A percentile compares a stretch with the other conserved stretches of the same genome.
These are phyloP conservation scores for Aspergillus cejpii DNA, from an alignment of 2,329 filamentous ascomycete species.

Conservation along the genomic window DNA sequence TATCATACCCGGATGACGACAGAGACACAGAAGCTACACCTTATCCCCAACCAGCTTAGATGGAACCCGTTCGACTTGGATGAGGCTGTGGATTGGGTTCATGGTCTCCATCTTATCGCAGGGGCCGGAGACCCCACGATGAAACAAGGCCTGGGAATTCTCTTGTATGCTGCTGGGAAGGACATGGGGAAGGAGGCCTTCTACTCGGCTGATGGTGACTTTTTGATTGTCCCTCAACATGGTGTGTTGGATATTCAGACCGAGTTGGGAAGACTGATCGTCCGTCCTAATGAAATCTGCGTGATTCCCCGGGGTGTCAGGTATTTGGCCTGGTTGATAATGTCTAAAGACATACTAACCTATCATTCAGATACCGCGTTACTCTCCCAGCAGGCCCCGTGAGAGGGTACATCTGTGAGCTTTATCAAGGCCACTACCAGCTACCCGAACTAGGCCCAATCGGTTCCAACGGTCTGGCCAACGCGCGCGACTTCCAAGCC, in stretches of 20 bases:
- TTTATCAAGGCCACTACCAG: constrained; percentile 65
- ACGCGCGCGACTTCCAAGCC: constrained; percentile 66
- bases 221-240: constrained; percentile 68
- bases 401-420: constrained; percentile 67
- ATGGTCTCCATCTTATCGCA: constrained; percentile 64
- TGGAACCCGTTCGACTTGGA: constrained; percentile 75
- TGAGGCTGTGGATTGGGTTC: constrained; percentile 61
- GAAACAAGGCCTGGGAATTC: constrained; percentile 73
- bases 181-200: constrained; percentile 75
- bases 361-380: constrained; percentile 55
- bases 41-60: constrained; percentile 73
- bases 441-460: constrained; percentile 68
- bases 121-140: constrained; percentile 72
- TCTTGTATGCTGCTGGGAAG: constrained; percentile 70
- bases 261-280: constrained; percentile 65
- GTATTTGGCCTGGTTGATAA: constrained; percentile 15
- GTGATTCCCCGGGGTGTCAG: constrained; percentile 68
- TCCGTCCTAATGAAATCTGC: constrained; percentile 71
- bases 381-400: constrained; percentile 56
- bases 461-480: constrained; percentile 67
- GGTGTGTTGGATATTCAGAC: constrained; percentile 69
- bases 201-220: constrained; percentile 76
- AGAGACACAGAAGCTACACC: constrained; percentile 53
- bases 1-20: constrained; percentile 42
- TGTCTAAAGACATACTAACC: background rate